A percentile compares a stretch with the other conserved stretches of the same genome.
Evolutionary conservation across 2,329 filamentous ascomycete genomes (phyloP).

Genomic region (Cryphonectria parasitica): DNA sequence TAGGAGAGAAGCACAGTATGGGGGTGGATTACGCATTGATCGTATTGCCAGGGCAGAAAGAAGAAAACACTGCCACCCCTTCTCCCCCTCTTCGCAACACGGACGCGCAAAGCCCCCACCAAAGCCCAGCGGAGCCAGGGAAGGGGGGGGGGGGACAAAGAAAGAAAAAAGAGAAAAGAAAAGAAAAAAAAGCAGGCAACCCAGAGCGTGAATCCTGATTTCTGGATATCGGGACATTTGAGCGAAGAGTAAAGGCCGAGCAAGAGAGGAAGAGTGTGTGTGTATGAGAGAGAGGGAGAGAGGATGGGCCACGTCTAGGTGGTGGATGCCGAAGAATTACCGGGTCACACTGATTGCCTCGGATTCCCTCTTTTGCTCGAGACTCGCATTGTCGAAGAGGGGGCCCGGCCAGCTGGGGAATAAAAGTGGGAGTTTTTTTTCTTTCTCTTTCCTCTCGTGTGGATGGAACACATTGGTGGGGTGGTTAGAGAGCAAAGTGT

Average conservation of each 20-base stretch:
- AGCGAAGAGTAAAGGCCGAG: too few relatives aligned
- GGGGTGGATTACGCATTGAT: background rate
- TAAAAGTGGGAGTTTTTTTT: background rate
- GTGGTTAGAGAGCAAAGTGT: background rate
- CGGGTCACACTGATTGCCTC: too few relatives aligned
- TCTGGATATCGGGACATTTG: too few relatives aligned
- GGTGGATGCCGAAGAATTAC: background rate
- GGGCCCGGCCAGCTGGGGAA: too few relatives aligned
- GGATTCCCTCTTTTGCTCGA: background rate
- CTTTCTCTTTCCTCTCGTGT: too few relatives aligned
- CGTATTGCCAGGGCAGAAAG: background rate
- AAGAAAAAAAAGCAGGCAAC: background rate
- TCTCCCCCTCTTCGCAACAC: background rate
- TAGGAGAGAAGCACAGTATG: background rate
- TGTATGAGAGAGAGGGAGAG: too few relatives aligned
- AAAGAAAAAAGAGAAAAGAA: too few relatives aligned
- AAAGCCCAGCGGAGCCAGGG: too few relatives aligned
- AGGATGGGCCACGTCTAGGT: too few relatives aligned
- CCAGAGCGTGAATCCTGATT: too few relatives aligned
- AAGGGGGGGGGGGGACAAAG: too few relatives aligned
- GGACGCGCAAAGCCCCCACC: slow-evolving; percentile 1
- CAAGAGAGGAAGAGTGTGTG: too few relatives aligned
- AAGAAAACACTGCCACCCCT: background rate
- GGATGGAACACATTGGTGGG: background rate
- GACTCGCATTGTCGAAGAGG: background rate